Percentiles rank a stretch among this genome's conserved stretches.
phyloP scores from a whole-genome alignment of 164 flowering plant species.

The Dillenia suffruticosa region DNA sequence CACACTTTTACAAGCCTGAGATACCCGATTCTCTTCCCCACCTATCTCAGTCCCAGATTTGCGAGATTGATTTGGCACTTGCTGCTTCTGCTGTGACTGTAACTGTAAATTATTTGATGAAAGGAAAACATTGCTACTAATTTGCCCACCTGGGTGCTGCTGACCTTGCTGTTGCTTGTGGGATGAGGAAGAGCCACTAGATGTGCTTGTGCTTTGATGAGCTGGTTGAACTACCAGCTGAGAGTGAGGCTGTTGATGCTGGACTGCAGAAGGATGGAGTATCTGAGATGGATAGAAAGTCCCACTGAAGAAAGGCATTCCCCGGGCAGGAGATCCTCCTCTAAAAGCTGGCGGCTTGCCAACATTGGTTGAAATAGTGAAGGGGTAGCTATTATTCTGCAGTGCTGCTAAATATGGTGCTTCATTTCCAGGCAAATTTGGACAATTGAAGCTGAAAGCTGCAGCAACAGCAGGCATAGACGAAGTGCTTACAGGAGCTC shows the following conservation, averaged over 20 bases:
- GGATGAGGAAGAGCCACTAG: conserved; percentile 4
- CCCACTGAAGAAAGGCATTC: conserved; percentile 10
- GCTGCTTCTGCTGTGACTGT: conserved; percentile 28
- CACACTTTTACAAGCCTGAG: conserved; percentile 45
- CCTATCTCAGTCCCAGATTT: conserved; percentile 43
- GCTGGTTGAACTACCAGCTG: conserved; percentile 7
- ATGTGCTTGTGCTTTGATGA: conserved; percentile 4
- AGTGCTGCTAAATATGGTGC: conserved; percentile 4
- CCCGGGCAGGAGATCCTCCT: background rate
- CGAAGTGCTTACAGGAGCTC: too few relatives aligned
- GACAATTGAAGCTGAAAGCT: background rate
- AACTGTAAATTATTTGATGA: conserved; percentile 36
- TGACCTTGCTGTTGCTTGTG: conserved; percentile 9
- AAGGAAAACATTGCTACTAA: conserved; percentile 20
- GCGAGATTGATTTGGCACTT: conserved; percentile 34
- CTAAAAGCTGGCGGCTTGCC: conserved; percentile 9
- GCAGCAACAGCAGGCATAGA: background rate
- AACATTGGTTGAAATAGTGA: conserved; percentile 1
- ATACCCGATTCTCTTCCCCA: conserved; percentile 57
- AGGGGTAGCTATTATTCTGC: conserved; percentile 8
- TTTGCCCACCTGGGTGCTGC: background rate
- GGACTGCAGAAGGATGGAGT: conserved; percentile 1
- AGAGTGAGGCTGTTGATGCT: conserved; percentile 2
- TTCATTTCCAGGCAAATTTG: background rate
- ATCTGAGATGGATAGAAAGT: conserved; percentile 12